Percentiles rank a stretch among this genome's conserved stretches.
These are phyloP conservation scores for Isochrysis galbana DNA, from an alignment of 78 protist species.

Conservation along the genomic window DNA sequence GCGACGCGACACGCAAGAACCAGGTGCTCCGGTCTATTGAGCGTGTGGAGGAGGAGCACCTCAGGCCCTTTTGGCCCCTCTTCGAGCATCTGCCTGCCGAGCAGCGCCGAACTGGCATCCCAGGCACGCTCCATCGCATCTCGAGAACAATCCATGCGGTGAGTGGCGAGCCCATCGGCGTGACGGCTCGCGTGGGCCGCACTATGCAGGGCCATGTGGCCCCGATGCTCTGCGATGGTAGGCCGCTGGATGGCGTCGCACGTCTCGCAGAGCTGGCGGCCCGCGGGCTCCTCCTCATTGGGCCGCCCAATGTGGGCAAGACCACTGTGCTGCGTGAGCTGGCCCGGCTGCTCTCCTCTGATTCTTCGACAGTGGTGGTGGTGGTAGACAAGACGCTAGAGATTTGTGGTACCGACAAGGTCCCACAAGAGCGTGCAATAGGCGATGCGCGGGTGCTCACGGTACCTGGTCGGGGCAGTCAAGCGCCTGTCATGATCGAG, in stretches of 20 bases:
- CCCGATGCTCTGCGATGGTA: background rate
- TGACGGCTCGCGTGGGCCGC: background rate
- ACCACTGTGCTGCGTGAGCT: constrained; percentile 30
- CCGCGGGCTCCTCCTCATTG: background rate
- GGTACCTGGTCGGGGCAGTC: background rate
- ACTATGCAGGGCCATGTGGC: background rate
- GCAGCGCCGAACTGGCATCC: background rate
- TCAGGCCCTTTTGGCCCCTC: background rate
- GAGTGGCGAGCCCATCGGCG: background rate
- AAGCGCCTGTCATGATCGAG: background rate
- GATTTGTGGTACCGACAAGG: background rate
- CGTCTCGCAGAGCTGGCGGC: background rate
- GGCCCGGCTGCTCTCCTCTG: background rate
- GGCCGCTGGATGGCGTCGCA: background rate
- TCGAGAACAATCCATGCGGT: background rate
- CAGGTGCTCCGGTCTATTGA: background rate
- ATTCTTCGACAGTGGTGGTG: no score
- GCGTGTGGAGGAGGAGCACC: background rate
- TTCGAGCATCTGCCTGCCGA: background rate
- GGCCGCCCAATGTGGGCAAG: constrained; percentile 1
- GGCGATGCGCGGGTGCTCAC: background rate
- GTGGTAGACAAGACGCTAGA: background rate
- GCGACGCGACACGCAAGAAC: background rate
- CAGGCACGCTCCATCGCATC: constrained; percentile 1
- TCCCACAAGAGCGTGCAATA: background rate